A percentile compares a stretch with the other conserved stretches of the same genome.
Conservation (phyloP, 2,329 filamentous ascomycete genomes). For the Microsporum audouinii region DNA sequence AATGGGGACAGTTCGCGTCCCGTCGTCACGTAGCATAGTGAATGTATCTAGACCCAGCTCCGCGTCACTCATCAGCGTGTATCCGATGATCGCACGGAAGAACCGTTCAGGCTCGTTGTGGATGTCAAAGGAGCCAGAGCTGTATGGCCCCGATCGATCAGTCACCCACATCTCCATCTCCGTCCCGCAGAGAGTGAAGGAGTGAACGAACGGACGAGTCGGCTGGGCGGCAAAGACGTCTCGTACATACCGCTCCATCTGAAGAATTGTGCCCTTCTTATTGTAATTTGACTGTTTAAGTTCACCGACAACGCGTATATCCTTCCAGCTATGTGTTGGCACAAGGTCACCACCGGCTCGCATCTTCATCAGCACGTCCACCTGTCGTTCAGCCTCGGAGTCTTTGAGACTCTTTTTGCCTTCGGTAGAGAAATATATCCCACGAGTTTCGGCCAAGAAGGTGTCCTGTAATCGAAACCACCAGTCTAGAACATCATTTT, state of each 20-base stretch:
- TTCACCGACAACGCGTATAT: constrained; percentile 14
- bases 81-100: constrained; percentile 20
- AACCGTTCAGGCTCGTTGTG: constrained; percentile 22
- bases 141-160: constrained; percentile 26
- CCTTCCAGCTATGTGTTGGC: constrained; percentile 14
- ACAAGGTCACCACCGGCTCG: background rate
- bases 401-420: constrained; percentile 5
- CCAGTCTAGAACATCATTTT: constrained; percentile 12
- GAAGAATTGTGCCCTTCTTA: constrained; percentile 11
- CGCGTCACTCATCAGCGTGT: constrained; percentile 23
- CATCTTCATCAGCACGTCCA: constrained; percentile 16
- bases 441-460: constrained; percentile 9
- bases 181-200: constrained; percentile 19
- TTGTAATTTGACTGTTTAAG: constrained; percentile 11
- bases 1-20: background rate
- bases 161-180: constrained; percentile 24
- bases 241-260: constrained; percentile 13
- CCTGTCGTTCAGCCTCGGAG: constrained; percentile 12
- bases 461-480: constrained; percentile 14
- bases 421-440: constrained; percentile 10
- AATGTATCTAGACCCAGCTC: constrained; percentile 25
- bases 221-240: constrained; percentile 17
- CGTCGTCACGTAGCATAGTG: constrained; percentile 11
- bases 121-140: constrained; percentile 22
- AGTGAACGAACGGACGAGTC: constrained; percentile 22